Conservation (phyloP, 1,284 basidiomycete genomes). For the Ceratobasidium sp. region DNA sequence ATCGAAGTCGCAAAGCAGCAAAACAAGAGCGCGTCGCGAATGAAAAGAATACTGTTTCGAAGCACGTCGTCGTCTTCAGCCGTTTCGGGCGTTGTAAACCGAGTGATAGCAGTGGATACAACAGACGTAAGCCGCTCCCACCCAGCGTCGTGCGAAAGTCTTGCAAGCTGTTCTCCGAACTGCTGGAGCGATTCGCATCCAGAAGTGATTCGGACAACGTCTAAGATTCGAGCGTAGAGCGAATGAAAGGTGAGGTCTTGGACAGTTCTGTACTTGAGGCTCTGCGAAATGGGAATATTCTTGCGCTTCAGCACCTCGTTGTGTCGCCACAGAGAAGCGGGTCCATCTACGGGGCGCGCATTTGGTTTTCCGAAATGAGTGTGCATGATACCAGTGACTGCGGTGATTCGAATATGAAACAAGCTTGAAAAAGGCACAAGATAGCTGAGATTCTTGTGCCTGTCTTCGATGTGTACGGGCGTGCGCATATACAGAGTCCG, state of each 20-base stretch:
- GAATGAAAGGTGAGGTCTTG: background rate
- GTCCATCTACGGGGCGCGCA: constrained; percentile 1
- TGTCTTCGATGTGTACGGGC: background rate
- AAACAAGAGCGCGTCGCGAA: constrained; percentile 10
- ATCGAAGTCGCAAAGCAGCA: constrained; percentile 6
- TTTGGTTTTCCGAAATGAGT: constrained; percentile 16
- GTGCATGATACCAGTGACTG: background rate
- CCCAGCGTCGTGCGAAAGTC: no score
- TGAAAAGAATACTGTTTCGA: constrained; percentile 6
- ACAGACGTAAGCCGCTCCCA: background rate
- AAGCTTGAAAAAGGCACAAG: background rate
- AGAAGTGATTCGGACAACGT: no score
- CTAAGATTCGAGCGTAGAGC: no score
- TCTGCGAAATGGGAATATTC: background rate
- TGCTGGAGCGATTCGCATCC: no score
- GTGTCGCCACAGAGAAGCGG: constrained; percentile 2
- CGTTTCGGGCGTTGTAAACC: background rate
- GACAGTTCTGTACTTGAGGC: background rate
- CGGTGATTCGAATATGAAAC: constrained; percentile 13
- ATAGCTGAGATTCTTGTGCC: background rate
- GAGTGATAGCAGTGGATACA: background rate
- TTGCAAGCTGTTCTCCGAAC: no score
- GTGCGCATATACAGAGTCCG: constrained; percentile 6
- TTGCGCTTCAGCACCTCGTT: constrained; percentile 14
- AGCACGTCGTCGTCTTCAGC: background rate